These are phyloP conservation scores for Dryas integrifolia DNA, from an alignment of 331 rosid genomes.

Conservation along the genomic window DNA sequence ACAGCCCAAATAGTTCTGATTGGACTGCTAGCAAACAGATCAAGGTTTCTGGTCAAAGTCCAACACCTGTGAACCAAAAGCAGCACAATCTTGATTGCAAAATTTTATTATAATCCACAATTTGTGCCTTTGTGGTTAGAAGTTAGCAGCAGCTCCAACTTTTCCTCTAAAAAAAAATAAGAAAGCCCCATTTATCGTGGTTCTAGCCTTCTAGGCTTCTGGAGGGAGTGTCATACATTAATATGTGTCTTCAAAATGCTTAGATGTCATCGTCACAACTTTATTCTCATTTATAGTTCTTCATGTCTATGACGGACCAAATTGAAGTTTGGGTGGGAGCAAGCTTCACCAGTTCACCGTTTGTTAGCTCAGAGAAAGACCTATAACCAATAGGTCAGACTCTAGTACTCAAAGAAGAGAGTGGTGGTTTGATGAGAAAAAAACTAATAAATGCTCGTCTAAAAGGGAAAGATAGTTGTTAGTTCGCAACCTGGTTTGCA, in stretches of 20 bases:
- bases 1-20: not conserved
- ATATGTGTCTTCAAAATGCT: slow-evolving; percentile 12
- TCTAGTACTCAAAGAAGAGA: not conserved
- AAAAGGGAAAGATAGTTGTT: not conserved
- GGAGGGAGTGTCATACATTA: not conserved
- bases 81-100: not conserved
- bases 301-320: not conserved
- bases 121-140: not conserved
- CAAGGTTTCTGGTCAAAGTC: not conserved
- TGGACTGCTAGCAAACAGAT: not conserved
- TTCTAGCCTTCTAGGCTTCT: not conserved
- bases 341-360: not conserved
- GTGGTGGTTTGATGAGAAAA: not conserved
- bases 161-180: too few relatives aligned
- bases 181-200: not conserved
- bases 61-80: not conserved
- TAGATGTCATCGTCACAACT: not conserved
- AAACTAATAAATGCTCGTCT: not conserved
- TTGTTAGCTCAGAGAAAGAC: not conserved
- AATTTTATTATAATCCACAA: not conserved
- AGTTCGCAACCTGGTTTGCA: not conserved
- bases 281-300: not conserved
- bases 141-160: too few relatives aligned
- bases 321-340: not conserved
- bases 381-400: not conserved